Evolutionary conservation across 2,329 filamentous ascomycete genomes (phyloP).

Genomic region (Hypoxylon sp.): DNA sequence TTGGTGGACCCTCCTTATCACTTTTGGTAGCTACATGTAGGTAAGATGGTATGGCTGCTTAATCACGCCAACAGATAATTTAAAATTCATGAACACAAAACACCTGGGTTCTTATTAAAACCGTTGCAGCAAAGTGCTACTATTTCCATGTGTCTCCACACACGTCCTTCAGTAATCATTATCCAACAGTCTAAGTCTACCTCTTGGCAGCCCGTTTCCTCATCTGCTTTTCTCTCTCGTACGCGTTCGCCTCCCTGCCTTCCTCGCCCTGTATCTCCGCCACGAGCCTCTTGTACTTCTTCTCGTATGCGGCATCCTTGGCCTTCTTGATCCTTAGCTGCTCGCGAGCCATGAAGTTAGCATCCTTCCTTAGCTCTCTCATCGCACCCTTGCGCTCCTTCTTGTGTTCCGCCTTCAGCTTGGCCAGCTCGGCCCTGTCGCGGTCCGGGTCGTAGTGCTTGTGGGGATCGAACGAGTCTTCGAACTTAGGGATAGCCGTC

Average conservation of each 20-base stretch:
- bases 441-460: constrained; percentile 98
- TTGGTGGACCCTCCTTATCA: neutral
- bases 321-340: constrained; percentile 93
- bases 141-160: constrained; percentile 6
- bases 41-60: neutral
- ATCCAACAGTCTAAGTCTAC: constrained; percentile 8
- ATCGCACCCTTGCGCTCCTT: constrained; percentile 94
- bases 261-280: constrained; percentile 97
- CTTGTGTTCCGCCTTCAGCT: constrained; percentile 92
- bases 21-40: neutral
- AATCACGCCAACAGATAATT: constrained; percentile 4
- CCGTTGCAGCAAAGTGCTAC: constrained; percentile 4
- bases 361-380: constrained; percentile 94
- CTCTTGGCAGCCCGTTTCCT: constrained; percentile 76
- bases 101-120: constrained; percentile 5
- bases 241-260: constrained; percentile 86
- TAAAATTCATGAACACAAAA: constrained; percentile 2
- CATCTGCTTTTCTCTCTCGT: constrained; percentile 86
- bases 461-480: constrained; percentile 92
- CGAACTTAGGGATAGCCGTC: constrained; percentile 91
- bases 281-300: constrained; percentile 92
- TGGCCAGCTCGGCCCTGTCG: constrained; percentile 86
- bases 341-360: constrained; percentile 92
- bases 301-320: constrained; percentile 93
- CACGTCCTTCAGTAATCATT: neutral